Evolutionary conservation across 1,139 yeast species (phyloP).

Genomic region (Candida tetrigidarum): DNA sequence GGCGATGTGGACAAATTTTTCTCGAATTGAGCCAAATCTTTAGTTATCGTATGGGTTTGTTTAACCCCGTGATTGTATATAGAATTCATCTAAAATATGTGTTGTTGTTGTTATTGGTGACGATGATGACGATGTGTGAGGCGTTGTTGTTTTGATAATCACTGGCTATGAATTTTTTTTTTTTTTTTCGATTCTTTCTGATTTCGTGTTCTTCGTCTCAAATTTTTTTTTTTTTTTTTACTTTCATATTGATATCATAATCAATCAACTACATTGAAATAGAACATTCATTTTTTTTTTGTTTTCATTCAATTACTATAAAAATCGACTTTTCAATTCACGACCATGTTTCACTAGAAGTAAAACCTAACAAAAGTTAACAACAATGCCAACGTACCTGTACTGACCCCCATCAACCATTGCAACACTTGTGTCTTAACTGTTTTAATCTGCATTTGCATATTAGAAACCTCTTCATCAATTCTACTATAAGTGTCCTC

Average conservation of each 20-base stretch:
- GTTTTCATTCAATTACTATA: background rate
- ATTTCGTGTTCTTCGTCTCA: conserved; percentile 1
- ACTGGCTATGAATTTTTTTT: conserved; percentile 2
- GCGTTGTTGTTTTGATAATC: conserved; percentile 1
- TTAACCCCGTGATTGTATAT: conserved; percentile 88
- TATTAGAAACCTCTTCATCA: conserved; percentile 93
- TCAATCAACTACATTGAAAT: too few relatives aligned
- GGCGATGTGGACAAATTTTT: conserved; percentile 70
- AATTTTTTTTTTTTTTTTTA: background rate
- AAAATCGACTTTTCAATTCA: background rate
- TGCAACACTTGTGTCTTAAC: conserved; percentile 97
- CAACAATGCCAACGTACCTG: conserved; percentile 95
- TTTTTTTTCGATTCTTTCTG: conserved; percentile 1
- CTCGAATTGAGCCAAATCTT: conserved; percentile 72
- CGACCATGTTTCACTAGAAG: conserved; percentile 46
- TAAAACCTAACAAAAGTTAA: conserved; percentile 88
- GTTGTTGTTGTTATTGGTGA: too few relatives aligned
- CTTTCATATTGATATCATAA: too few relatives aligned
- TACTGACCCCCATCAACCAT: conserved; percentile 97
- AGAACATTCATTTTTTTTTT: too few relatives aligned
- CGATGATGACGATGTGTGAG: background rate
- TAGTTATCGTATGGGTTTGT: conserved; percentile 73
- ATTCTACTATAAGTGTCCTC: conserved; percentile 95
- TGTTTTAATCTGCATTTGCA: conserved; percentile 92
- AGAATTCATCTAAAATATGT: conserved; percentile 56